Base-by-base conservation (phyloP, 371 early-diverging fungal species). In the Mucor mucedo region DNA sequence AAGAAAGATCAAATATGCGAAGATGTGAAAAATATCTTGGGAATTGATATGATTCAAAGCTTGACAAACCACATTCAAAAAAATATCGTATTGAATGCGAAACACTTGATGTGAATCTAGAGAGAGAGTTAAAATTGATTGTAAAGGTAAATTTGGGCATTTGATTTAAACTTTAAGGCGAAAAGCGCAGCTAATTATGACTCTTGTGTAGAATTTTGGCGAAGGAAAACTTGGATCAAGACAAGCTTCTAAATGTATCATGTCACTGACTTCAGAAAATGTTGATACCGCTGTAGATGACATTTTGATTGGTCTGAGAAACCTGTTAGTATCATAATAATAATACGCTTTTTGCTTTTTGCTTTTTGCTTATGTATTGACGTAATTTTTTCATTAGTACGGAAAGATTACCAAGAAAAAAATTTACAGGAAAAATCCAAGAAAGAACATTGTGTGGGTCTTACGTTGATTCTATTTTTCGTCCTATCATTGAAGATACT, bases 401-500 rank as follows among this genome's bases (percentile, higher is more conserved):
- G 45, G 57, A 56, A 32, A 56, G 45, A 56, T n/a, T 56, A 45
- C 57, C 45, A 56, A 56, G 47, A 45, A 42, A 29, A 14, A 56
- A 56, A 32, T 56, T 56, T 45, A 45, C 29, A 21, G 57, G 33
- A 45, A 30, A 11, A 45, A 56, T 45, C 57, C 42, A 45, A 56
- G 47, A 56, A 56, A 45, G 47, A 56, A 42, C 57, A 45, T 44
- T 56, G 57, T 56, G 45, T 42, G 30, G 50, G 50, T 29, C 50
- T 50, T 55, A 59, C 50, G 52, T 59, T 59, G 60, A 59, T 59
- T 49, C 49, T 52, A 40, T 59, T 39, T 59, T 52, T 59, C 60
- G 60, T 30, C 50, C 60, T 59, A 50, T 50, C 52, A 50, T 59
- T 59, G 60, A 59, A 59, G 49, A 59, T 52, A 9, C 60, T 50